Evolutionary conservation across 2,329 filamentous ascomycete species (phyloP), one percentile per base, ranked within the genome.

Genomic region (Bretziella fagacearum): DNA sequence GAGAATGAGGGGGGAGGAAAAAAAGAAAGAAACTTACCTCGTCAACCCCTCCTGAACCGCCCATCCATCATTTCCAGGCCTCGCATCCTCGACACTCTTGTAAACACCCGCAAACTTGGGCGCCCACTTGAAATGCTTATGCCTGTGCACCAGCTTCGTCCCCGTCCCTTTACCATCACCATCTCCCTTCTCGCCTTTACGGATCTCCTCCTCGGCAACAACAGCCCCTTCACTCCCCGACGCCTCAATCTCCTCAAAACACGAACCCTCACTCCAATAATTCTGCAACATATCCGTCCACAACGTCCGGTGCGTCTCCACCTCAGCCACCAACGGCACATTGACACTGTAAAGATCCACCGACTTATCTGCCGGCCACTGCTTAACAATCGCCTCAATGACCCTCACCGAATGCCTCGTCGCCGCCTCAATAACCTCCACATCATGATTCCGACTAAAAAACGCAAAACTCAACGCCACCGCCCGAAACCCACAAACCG

Each of bases 121-220:
- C 41, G 83, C 77, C 91, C 91, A 96, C 63, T 89, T 93, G 69
- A 95, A 96, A 62, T 93, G 83, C 60, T 83, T 84, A 62, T 93
- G 84, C 48, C 68, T 72, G 59, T 85, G 79, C 25, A 70, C 65
- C 39, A 25, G 6, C 20, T 13, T 6, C 30, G 13, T 33, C 6
- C n/a, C n/a, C n/a, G n/a, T n/a, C n/a, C n/a, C n/a, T n/a, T 33
- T 15, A 10, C 22, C 37, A 4, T 2, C 2, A 39, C 6, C 17
- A 3, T 6, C 37, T 3, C 6, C 20, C 11, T 41, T 25, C 37
- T 42, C 60, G 44, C 51, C 62, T 60, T 57, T 42, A 13, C 44
- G 58, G 55, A 52, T 48, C 23, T 54, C 65, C 64, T 3, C 65
- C 65, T 18, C 69, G 68, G 63, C 94, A 11, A 47, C 17, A 22